phyloP scores from a whole-genome alignment of 495 filamentous ascomycete species.

The Penicillium herquei region DNA sequence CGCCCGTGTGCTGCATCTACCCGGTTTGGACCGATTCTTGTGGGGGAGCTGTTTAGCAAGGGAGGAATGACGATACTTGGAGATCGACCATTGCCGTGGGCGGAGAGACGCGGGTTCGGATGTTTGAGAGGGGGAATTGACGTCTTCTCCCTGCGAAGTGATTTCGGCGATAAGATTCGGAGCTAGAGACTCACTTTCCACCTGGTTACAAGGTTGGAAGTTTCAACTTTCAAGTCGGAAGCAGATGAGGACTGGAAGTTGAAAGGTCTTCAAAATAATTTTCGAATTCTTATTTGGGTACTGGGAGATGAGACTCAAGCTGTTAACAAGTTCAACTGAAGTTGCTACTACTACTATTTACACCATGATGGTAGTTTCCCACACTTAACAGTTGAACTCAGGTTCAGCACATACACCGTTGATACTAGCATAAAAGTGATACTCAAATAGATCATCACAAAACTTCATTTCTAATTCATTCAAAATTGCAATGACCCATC shows the following conservation, averaged over 20 bases:
- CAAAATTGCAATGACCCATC: no score
- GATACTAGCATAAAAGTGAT: no score
- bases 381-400: no score
- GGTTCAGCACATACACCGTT: no score
- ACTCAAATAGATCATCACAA: no score
- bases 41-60: constrained; percentile 7
- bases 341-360: no score
- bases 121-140: constrained; percentile 26
- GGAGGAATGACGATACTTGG: neutral
- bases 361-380: no score
- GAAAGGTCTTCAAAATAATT: neutral
- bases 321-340: no score
- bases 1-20: constrained; percentile 49
- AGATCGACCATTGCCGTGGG: constrained; percentile 14
- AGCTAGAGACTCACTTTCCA: constrained; percentile 1
- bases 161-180: constrained; percentile 31
- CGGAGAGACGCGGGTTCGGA: constrained; percentile 9
- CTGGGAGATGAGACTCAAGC: no score
- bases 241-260: no score
- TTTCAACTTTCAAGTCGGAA: neutral
- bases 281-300: no score
- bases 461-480: no score
- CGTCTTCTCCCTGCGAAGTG: constrained; percentile 16
- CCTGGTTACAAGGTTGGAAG: neutral
- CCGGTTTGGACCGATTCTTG: constrained; percentile 34